Evolutionary conservation across 352 stramenopile genomes (phyloP).

Genomic region (Globisporangium spinosum): DNA sequence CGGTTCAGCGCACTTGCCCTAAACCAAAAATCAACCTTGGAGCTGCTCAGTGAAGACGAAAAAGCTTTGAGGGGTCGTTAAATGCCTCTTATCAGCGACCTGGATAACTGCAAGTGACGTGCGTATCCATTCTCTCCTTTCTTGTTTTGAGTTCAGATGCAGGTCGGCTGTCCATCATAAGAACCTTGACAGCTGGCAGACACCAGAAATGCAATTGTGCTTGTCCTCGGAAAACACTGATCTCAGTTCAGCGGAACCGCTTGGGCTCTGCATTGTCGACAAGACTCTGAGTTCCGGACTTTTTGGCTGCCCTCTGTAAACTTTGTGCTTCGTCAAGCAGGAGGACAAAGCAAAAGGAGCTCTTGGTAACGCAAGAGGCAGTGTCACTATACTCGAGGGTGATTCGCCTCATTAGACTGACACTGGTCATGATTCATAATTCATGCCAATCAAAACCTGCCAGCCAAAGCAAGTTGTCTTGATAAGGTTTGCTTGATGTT

Average conservation of each 20-base stretch:
- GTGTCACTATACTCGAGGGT: neutral
- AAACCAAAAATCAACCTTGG: neutral
- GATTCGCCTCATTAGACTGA: neutral
- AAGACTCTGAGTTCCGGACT: neutral
- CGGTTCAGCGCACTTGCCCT: neutral
- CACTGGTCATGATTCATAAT: too few species aligned
- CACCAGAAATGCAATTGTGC: neutral
- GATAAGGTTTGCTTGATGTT: neutral
- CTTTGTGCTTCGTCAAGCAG: neutral
- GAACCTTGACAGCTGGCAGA: neutral
- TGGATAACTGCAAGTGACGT: neutral
- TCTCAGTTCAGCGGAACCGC: conserved; percentile 14
- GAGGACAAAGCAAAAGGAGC: neutral
- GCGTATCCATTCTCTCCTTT: neutral
- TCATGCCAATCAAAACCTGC: neutral
- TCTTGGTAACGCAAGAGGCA: neutral
- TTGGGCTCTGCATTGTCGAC: neutral
- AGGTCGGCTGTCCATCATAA: conserved; percentile 1
- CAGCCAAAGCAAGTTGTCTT: neutral
- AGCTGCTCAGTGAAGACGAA: neutral
- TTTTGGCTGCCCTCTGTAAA: neutral
- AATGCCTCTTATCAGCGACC: neutral
- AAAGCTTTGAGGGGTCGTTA: neutral
- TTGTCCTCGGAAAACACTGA: conserved; percentile 10
- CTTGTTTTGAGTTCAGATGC: neutral